A percentile compares a stretch with the other conserved stretches of the same genome.
Evolutionary conservation across 179 eudicot genomes (phyloP).

Genomic region (Actinidia arguta): DNA sequence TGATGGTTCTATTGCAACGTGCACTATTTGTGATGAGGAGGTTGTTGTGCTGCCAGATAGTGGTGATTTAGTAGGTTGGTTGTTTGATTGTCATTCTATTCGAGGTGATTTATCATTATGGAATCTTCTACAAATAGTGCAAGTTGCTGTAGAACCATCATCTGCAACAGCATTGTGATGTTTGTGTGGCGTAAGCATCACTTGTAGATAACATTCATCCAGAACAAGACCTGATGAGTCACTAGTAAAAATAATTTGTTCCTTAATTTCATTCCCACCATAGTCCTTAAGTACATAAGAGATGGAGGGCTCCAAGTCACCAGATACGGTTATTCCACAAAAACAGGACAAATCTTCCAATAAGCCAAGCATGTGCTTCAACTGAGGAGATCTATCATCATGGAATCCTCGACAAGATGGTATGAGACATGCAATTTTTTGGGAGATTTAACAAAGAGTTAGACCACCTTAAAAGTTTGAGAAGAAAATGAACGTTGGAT

Average conservation of each 20-base stretch:
- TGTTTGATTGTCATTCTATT: conserved; percentile 34
- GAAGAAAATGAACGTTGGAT: too few relatives aligned
- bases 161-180: background rate
- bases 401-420: too few relatives aligned
- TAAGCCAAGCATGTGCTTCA: conserved; percentile 38
- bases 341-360: conserved; percentile 42
- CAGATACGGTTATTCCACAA: conserved; percentile 37
- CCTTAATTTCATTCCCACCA: conserved; percentile 31
- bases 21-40: conserved; percentile 15
- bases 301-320: too few relatives aligned
- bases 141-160: conserved; percentile 27
- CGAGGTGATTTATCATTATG: too few relatives aligned
- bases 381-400: too few relatives aligned
- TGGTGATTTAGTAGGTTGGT: conserved; percentile 50
- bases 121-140: conserved; percentile 16
- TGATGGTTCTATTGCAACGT: conserved; percentile 26
- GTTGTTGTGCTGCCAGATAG: conserved; percentile 22
- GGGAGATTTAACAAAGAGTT: too few relatives aligned
- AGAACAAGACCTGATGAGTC: conserved; percentile 43
- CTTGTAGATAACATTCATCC: conserved; percentile 42
- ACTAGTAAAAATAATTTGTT: conserved; percentile 35
- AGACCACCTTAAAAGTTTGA: too few relatives aligned
- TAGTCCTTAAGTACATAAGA: background rate
- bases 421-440: too few relatives aligned
- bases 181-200: conserved; percentile 4